phyloP scores from a whole-genome alignment of 306 rosid genomes.

The Vigna nakashimae region DNA sequence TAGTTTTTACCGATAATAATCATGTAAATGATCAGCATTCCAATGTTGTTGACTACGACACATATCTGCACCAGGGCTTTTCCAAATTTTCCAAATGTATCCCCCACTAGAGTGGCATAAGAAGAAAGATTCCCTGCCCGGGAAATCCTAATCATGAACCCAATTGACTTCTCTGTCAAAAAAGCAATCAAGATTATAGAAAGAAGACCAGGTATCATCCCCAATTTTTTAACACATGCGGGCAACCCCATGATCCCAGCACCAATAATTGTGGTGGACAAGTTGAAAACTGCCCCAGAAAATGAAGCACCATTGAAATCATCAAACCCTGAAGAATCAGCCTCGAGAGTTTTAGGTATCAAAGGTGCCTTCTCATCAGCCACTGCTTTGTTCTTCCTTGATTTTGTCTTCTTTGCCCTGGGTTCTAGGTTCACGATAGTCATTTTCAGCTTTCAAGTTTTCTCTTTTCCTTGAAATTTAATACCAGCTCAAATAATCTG shows the following conservation, averaged over 20 bases:
- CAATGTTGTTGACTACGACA: conserved; percentile 72
- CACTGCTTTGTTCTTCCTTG: conserved; percentile 54
- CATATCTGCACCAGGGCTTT: conserved; percentile 64
- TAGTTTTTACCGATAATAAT: conserved; percentile 73
- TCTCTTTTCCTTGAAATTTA: neutral
- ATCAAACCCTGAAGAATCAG: conserved; percentile 50
- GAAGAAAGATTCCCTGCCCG: conserved; percentile 69
- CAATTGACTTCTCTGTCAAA: conserved; percentile 76
- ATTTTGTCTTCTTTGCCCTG: conserved; percentile 51
- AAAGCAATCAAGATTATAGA: conserved; percentile 69
- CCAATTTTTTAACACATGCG: conserved; percentile 78
- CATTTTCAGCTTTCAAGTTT: conserved; percentile 53
- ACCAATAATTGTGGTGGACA: conserved; percentile 85
- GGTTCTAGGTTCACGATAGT: conserved; percentile 47
- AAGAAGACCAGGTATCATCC: conserved; percentile 80
- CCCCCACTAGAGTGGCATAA: conserved; percentile 80
- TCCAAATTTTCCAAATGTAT: conserved; percentile 75
- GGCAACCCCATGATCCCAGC: conserved; percentile 97
- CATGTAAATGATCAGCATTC: conserved; percentile 81
- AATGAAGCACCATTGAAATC: conserved; percentile 89
- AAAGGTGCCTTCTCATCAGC: conserved; percentile 70
- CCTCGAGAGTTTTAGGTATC: conserved; percentile 59
- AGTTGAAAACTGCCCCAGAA: conserved; percentile 87
- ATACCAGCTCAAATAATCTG: conserved; percentile 25
- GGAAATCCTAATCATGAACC: conserved; percentile 71